A percentile compares a stretch with the other conserved stretches of the same genome.
These are phyloP conservation scores for Hypsizygus marmoreus DNA, from an alignment of 768 basidiomycete species.

Conservation along the genomic window DNA sequence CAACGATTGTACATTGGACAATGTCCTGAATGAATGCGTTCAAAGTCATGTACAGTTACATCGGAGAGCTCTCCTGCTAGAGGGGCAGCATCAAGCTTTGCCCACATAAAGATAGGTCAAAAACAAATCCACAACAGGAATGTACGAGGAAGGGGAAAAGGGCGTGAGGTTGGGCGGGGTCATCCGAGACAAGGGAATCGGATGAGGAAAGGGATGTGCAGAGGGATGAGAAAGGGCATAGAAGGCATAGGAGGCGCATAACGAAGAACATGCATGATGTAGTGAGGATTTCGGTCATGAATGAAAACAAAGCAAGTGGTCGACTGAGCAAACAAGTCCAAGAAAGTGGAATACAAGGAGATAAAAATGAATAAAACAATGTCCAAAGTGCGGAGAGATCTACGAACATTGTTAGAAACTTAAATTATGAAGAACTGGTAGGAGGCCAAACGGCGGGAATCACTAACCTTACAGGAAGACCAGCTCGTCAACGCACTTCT, in stretches of 20 bases:
- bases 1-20: constrained; percentile 5
- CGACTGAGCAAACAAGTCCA: constrained; percentile 16
- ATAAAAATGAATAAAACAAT: constrained; percentile 26
- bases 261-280: too few relatives aligned
- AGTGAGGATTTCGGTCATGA: constrained; percentile 15
- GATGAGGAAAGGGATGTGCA: constrained; percentile 4
- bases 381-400: constrained; percentile 11
- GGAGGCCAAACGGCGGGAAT: too few relatives aligned
- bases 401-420: not conserved
- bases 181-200: constrained; percentile 13
- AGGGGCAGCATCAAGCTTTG: constrained; percentile 33
- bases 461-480: constrained; percentile 44
- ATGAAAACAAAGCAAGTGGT: constrained; percentile 10
- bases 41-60: constrained; percentile 32
- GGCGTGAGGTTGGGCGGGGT: constrained; percentile 2
- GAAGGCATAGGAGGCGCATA: constrained; percentile 21
- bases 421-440: not conserved
- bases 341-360: constrained; percentile 9
- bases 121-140: constrained; percentile 19
- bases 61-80: constrained; percentile 21
- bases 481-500: constrained; percentile 38
- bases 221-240: constrained; percentile 17
- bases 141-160: constrained; percentile 1
- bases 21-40: too few relatives aligned
- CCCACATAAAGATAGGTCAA: constrained; percentile 23